Evolutionary conservation across 2,329 filamentous ascomycete species (phyloP).

Genomic region (Arthrobotrys entomopaga): DNA sequence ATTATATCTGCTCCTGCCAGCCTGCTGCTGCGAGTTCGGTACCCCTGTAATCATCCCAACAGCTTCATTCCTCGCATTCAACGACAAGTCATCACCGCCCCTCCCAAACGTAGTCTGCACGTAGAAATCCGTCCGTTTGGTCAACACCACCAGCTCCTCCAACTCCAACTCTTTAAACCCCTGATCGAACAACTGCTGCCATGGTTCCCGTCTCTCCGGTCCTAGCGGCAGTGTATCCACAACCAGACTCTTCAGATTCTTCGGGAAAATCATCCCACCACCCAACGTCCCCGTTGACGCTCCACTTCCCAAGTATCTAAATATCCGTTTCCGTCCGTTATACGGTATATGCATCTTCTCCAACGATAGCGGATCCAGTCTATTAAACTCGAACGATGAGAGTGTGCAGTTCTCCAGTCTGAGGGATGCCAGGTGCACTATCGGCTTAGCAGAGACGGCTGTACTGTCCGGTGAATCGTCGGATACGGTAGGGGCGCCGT

Average conservation of each 20-base stretch:
- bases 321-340: constrained; percentile 50
- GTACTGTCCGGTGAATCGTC: neutral
- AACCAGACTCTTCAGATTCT: constrained; percentile 45
- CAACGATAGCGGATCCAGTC: constrained; percentile 24
- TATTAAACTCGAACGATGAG: constrained; percentile 39
- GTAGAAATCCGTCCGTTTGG: constrained; percentile 37
- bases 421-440: constrained; percentile 29
- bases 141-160: constrained; percentile 47
- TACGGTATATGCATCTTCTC: constrained; percentile 35
- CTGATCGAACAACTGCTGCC: constrained; percentile 44
- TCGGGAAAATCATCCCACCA: constrained; percentile 32
- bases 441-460: neutral
- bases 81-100: constrained; percentile 33
- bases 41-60: constrained; percentile 29
- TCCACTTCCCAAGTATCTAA: constrained; percentile 16
- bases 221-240: constrained; percentile 40
- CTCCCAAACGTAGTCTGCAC: constrained; percentile 30
- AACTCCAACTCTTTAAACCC: constrained; percentile 32
- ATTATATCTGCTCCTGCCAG: neutral
- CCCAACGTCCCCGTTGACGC: neutral
- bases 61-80: constrained; percentile 45
- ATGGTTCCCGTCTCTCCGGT: constrained; percentile 40
- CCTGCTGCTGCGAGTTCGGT: neutral
- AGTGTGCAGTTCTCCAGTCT: constrained; percentile 43
- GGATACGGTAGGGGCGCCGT: neutral